phyloP scores from a whole-genome alignment of 2,329 filamentous ascomycete species.

The Aspergillus sp. region DNA sequence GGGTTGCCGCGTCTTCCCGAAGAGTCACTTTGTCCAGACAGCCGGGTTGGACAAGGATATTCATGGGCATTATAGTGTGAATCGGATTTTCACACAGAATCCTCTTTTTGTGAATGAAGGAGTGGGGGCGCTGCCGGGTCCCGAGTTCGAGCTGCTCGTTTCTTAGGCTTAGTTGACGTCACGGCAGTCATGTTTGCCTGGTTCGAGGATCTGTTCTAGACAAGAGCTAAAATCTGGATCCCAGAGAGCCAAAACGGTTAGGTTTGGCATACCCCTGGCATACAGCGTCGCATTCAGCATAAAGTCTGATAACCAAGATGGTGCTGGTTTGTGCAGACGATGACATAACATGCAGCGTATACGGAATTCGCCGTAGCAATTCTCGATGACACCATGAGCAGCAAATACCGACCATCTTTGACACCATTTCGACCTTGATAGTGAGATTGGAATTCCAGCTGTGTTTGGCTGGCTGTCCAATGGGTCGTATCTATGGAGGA shows the following conservation, averaged over 20 bases:
- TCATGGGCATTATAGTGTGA: not conserved
- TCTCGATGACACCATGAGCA: not conserved
- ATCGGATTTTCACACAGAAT: not conserved
- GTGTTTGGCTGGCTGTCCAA: not conserved
- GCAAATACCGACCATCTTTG: not conserved
- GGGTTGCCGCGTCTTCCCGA: conserved; percentile 26
- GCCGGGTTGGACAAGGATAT: not conserved
- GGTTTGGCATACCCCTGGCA: not conserved
- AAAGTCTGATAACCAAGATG: not conserved
- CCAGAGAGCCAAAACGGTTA: not conserved
- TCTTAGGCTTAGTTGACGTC: not conserved
- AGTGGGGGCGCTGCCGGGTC: not conserved
- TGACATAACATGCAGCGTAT: not conserved
- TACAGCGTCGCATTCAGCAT: not conserved
- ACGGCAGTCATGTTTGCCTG: not conserved
- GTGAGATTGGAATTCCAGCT: not conserved
- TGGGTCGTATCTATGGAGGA: not conserved
- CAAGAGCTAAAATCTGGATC: not conserved
- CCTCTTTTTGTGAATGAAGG: not conserved
- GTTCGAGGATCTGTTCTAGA: not conserved
- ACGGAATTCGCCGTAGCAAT: not conserved
- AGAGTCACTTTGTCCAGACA: not conserved
- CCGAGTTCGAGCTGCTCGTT: not conserved
- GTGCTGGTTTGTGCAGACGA: not conserved
- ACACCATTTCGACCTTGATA: not conserved